Evolutionary conservation across 352 stramenopile genomes (phyloP).

Genomic region (Globisporangium iwayamae): DNA sequence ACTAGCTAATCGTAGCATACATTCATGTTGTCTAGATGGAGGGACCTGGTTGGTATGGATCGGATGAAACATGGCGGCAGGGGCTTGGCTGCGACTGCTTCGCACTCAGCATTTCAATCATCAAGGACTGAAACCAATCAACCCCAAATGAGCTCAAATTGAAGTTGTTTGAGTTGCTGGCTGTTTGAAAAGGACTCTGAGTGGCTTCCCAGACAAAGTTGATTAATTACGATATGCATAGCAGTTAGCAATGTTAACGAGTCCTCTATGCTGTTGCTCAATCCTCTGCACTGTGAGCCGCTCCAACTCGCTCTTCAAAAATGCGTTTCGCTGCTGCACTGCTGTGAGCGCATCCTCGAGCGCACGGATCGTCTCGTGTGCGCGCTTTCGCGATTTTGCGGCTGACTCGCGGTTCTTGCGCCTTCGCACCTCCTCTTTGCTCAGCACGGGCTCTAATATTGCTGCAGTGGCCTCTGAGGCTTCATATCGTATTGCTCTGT

Average conservation of each 20-base stretch:
- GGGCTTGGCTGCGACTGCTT: neutral
- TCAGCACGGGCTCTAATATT: neutral
- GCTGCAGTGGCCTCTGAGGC: neutral
- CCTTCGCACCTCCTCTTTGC: constrained; percentile 14
- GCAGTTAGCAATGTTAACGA: neutral
- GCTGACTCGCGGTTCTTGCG: constrained; percentile 21
- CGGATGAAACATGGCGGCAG: neutral
- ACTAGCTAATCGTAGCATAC: constrained; percentile 2
- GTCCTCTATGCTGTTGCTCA: neutral
- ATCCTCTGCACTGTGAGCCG: neutral
- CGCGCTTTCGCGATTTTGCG: constrained; percentile 18
- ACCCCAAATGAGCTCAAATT: neutral
- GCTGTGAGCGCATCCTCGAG: constrained; percentile 16
- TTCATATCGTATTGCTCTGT: neutral
- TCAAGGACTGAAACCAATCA: neutral
- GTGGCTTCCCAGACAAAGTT: too few relatives aligned
- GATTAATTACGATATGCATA: too few relatives aligned
- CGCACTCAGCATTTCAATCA: neutral
- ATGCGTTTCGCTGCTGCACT: constrained; percentile 4
- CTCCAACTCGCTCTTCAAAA: constrained; percentile 7
- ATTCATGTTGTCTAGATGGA: neutral
- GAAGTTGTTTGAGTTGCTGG: neutral
- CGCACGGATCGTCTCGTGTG: constrained; percentile 17
- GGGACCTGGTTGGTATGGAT: too few relatives aligned
- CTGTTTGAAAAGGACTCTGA: neutral